Evolutionary conservation across 306 rosid genomes (phyloP), one percentile per base, ranked within the genome.

Genomic region (Ormosia semicastrata): DNA sequence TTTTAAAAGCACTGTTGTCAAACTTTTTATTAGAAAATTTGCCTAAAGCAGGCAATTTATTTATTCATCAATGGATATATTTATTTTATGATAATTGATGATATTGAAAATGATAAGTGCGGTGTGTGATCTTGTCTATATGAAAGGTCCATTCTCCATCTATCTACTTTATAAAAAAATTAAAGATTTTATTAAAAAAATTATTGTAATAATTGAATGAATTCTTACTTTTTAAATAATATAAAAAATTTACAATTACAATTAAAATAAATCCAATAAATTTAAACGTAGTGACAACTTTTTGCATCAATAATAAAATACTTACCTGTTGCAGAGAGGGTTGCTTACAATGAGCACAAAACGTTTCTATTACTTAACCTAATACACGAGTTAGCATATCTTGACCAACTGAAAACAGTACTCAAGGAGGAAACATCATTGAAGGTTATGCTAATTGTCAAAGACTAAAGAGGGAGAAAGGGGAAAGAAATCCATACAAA

Each of bases 361-460:
- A 64, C 64, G 39, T 37, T 53, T 66, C 18, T 7, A 43, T 46
- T 33, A 39, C 53, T 44, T 58, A 69, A 70, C 33, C 78, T 44
- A 24, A 30, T 47, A 64, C 64, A 74, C 40, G 43, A 34, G 12
- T 58, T 41, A 18, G 8, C 18, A 66, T 24, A 78, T 65, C 15
- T 47, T 58, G 77, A 69, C 62, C 64, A 70, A 47, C 30, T 36
- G 62, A 34, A 69, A 69, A 6, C 77, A 58, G 17, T 3, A 9
- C 57, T 66, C 57, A 43, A 77, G 81, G 50, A 24, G 66, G 43
- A 57, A 56, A 41, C 77, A 68, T 33, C 68, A 57, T 57, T 15
- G 54, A 43, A 56, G 59, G 18, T 41, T 33, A 77, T 41, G 77
- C 15, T 57, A 6, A 10, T 6, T 41, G 50, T 54, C 41, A 53